These are phyloP conservation scores for Acanthamoeba divionensis DNA, from an alignment of 208 protist genomes.

Conservation along the genomic window DNA sequence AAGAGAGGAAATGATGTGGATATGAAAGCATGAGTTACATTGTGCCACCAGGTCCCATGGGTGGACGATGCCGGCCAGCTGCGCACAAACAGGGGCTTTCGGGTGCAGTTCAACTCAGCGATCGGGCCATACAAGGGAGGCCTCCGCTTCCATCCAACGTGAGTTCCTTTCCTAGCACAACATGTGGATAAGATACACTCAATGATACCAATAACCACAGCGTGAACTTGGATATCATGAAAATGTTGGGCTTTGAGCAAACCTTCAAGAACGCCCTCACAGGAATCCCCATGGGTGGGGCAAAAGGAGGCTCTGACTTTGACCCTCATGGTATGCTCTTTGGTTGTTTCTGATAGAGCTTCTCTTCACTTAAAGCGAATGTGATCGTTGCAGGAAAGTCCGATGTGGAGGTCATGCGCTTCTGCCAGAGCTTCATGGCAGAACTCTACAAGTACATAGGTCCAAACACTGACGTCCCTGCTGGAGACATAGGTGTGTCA, in stretches of 20 bases:
- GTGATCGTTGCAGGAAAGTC: no score
- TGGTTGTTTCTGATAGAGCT: no score
- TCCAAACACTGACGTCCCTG: conserved; percentile 89
- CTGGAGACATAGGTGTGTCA: conserved; percentile 94
- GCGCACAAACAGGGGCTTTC: conserved; percentile 90
- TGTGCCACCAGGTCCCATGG: no score
- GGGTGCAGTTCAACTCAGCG: conserved; percentile 90
- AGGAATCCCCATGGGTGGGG: conserved; percentile 88
- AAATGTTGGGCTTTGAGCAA: conserved; percentile 95
- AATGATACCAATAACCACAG: conserved; percentile 50
- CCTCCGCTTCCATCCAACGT: conserved; percentile 72
- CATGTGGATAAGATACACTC: background rate
- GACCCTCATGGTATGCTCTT: conserved; percentile 91
- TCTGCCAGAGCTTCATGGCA: conserved; percentile 90
- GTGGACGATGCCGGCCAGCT: no score
- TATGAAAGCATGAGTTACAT: no score
- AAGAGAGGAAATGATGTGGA: no score
- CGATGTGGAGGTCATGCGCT: conserved; percentile 90
- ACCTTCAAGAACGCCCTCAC: conserved; percentile 93
- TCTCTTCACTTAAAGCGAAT: no score
- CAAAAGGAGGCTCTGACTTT: conserved; percentile 92
- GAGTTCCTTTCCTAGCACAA: conserved; percentile 52
- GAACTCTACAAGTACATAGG: conserved; percentile 89
- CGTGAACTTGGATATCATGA: conserved; percentile 89
- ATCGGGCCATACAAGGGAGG: conserved; percentile 93